Conservation (phyloP, 768 basidiomycete genomes). For the Pleurotus salmoneostramineus region DNA sequence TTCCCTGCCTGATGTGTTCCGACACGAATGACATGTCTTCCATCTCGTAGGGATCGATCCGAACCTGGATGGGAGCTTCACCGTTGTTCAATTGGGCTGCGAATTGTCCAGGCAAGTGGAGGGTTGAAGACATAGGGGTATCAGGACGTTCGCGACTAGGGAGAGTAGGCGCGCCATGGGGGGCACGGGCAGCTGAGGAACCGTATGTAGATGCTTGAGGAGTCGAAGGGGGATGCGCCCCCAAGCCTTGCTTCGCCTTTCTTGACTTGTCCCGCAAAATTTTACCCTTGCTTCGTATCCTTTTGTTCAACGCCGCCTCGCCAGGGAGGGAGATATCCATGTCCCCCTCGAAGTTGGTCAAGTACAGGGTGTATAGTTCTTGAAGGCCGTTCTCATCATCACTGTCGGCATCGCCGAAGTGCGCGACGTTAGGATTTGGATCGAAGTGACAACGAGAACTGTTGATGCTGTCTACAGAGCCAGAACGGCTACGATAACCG, state of each 20-base stretch:
- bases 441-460: constrained; percentile 19
- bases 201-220: too few relatives aligned
- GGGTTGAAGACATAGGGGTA: not conserved
- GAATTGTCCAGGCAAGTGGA: not conserved
- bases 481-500: not conserved
- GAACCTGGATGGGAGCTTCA: not conserved
- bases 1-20: constrained; percentile 62
- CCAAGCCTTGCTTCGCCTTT: not conserved
- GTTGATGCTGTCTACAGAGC: not conserved
- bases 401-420: constrained; percentile 26
- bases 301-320: constrained; percentile 48
- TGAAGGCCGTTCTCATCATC: constrained; percentile 25
- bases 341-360: constrained; percentile 80
- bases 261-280: constrained; percentile 38
- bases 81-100: not conserved
- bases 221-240: too few relatives aligned
- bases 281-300: constrained; percentile 58
- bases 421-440: constrained; percentile 36
- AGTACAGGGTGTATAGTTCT: constrained; percentile 53
- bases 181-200: too few relatives aligned
- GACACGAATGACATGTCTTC: constrained; percentile 54
- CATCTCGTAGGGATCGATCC: constrained; percentile 55
- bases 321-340: constrained; percentile 53
- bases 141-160: too few relatives aligned
- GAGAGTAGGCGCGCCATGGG: too few relatives aligned